Conservation (phyloP, 148 eudicot genomes). For the Rhododendron ovatum region DNA sequence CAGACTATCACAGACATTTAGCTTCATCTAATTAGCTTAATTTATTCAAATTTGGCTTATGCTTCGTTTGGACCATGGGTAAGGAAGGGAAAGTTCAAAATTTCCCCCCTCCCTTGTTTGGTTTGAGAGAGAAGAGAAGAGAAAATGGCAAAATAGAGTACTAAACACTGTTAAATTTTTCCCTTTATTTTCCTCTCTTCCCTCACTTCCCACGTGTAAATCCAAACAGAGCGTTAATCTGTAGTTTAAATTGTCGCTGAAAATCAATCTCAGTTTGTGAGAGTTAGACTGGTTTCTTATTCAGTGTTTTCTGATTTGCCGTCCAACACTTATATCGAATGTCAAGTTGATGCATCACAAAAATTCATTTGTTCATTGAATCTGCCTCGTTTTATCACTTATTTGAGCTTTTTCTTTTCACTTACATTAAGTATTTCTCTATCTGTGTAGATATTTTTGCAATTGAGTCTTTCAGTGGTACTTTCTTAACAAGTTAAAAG, state of each 20-base stretch:
- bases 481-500: not conserved
- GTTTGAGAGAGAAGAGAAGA: no score
- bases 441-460: not conserved
- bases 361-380: not conserved
- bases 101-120: not conserved
- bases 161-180: not conserved
- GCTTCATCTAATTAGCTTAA: not conserved
- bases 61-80: not conserved
- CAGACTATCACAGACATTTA: not conserved
- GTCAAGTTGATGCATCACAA: not conserved
- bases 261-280: not conserved
- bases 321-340: not conserved
- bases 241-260: not conserved
- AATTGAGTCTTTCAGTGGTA: not conserved
- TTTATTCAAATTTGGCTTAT: not conserved
- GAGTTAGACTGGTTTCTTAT: not conserved
- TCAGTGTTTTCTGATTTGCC: not conserved
- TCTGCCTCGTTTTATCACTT: not conserved
- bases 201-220: no score
- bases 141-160: no score
- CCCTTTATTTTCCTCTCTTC: not conserved
- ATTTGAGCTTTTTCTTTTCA: no score
- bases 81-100: not conserved
- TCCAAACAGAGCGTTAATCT: not conserved
- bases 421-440: no score